Conservation (phyloP, 139 green algal species). For the Volvox africanus region DNA sequence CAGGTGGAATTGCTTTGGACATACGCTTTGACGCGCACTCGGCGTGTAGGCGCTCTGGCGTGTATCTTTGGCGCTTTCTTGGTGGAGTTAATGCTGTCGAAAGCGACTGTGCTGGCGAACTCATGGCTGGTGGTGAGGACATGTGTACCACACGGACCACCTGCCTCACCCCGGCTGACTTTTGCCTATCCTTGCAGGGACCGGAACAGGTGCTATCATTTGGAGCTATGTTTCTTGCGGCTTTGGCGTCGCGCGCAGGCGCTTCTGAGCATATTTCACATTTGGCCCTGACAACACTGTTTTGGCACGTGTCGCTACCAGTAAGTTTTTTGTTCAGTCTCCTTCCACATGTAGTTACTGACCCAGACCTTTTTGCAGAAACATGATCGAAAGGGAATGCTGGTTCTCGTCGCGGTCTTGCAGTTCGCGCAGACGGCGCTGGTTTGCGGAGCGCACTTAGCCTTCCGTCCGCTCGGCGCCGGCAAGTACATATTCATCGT, state of each 20-base stretch:
- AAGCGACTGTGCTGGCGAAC: background rate
- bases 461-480: too few relatives aligned
- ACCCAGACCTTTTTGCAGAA: background rate
- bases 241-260: background rate
- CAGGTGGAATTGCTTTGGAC: background rate
- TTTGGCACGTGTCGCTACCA: background rate
- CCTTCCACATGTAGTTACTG: background rate
- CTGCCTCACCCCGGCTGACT: background rate
- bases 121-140: background rate
- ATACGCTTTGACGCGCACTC: background rate
- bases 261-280: slow-evolving; percentile 3
- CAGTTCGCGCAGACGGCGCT: background rate
- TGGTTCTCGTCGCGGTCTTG: background rate
- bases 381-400: background rate
- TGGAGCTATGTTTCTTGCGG: background rate
- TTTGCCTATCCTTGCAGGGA: background rate
- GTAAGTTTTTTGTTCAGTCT: background rate
- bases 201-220: background rate
- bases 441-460: background rate
- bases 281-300: background rate
- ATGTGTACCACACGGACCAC: background rate
- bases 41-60: background rate
- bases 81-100: background rate
- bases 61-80: background rate
- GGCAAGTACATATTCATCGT: background rate